Conservation (phyloP, 2,329 filamentous ascomycete species). For the Colletotrichum sp. region DNA sequence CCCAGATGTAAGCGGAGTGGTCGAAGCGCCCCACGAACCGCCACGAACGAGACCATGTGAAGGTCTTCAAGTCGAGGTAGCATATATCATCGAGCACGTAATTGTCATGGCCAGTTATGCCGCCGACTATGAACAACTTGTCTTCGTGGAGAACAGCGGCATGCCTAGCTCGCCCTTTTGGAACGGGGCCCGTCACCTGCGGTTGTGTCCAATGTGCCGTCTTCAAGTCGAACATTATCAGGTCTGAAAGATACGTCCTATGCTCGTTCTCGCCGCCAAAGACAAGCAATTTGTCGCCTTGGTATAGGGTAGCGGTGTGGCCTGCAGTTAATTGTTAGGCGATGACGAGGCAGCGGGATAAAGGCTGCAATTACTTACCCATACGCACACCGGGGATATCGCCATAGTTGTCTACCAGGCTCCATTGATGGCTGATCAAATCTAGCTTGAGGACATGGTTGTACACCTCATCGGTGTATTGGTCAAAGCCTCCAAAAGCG, state of each 20-base stretch:
- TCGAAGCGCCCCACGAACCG: constrained; percentile 94
- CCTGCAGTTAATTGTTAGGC: constrained; percentile 53
- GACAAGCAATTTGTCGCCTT: constrained; percentile 93
- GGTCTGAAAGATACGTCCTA: constrained; percentile 90
- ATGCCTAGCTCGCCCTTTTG: constrained; percentile 89
- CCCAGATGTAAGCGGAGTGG: constrained; percentile 92
- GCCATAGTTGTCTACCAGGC: constrained; percentile 95
- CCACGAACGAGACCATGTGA: constrained; percentile 97
- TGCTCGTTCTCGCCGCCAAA: constrained; percentile 99
- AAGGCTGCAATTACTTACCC: constrained; percentile 62
- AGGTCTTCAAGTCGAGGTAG: constrained; percentile 95
- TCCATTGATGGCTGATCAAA: constrained; percentile 89
- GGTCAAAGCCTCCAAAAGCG: constrained; percentile 97
- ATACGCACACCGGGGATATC: constrained; percentile 97
- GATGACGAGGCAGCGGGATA: background rate
- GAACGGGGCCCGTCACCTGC: constrained; percentile 81
- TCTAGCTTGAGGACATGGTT: constrained; percentile 95
- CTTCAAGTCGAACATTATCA: constrained; percentile 94
- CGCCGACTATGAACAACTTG: constrained; percentile 93
- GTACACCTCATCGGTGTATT: constrained; percentile 98
- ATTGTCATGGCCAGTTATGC: constrained; percentile 92
- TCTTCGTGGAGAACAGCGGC: constrained; percentile 95
- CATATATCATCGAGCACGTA: constrained; percentile 95
- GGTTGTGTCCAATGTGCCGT: constrained; percentile 96
- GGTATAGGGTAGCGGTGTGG: constrained; percentile 92